These are phyloP conservation scores for Hymenoscyphus infarciens DNA, from an alignment of 2,329 filamentous ascomycete species.

Conservation along the genomic window DNA sequence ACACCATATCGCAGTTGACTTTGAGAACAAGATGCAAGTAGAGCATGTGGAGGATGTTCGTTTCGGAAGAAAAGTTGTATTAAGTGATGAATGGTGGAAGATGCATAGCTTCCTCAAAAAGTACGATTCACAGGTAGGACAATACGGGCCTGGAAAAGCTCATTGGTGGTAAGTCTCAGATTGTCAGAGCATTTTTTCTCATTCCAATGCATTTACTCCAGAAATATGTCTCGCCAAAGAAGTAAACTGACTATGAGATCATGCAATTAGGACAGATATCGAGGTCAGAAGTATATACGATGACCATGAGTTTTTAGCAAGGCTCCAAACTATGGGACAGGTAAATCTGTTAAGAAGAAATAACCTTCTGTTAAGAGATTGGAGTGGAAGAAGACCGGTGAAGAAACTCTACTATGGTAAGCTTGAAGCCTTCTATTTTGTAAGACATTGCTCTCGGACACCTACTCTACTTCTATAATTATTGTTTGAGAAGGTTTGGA, in stretches of 20 bases:
- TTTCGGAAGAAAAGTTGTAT: not conserved
- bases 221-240: too few species aligned
- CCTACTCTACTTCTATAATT: too few species aligned
- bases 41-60: not conserved
- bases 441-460: too few species aligned
- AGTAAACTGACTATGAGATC: too few species aligned
- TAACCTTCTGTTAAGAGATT: not conserved
- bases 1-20: not conserved
- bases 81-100: not conserved
- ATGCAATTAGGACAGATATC: too few species aligned
- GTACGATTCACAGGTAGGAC: not conserved
- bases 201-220: too few species aligned
- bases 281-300: not conserved
- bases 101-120: not conserved
- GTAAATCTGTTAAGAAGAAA: not conserved
- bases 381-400: not conserved
- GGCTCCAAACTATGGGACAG: not conserved
- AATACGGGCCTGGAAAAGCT: too few species aligned
- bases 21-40: not conserved
- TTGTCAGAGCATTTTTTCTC: too few species aligned
- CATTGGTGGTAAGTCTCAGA: not conserved
- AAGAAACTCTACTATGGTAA: not conserved
- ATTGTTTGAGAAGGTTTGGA: too few species aligned
- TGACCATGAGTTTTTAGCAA: not conserved
- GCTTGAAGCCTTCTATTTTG: too few species aligned